These are phyloP conservation scores for Tetracladium setigerum DNA, from an alignment of 495 filamentous ascomycete genomes.

Conservation along the genomic window DNA sequence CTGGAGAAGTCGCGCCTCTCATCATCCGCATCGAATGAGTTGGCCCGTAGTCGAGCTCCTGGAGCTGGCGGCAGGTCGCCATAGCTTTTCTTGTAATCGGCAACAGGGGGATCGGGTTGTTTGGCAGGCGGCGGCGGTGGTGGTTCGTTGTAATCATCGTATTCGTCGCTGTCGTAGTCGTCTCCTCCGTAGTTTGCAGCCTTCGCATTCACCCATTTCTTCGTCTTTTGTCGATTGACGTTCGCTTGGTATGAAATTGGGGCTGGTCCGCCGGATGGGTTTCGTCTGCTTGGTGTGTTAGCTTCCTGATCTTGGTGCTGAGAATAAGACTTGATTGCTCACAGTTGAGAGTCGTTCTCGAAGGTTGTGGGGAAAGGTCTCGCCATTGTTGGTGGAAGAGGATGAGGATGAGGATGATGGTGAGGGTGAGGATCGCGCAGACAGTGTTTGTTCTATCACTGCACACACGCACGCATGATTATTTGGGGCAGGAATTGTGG, in stretches of 20 bases:
- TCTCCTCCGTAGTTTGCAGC: conserved; percentile 83
- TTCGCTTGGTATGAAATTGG: conserved; percentile 53
- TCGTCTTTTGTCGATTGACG: conserved; percentile 84
- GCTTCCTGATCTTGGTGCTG: not conserved
- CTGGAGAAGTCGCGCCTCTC: conserved; percentile 32
- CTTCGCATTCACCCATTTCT: conserved; percentile 92
- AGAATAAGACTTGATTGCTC: not conserved
- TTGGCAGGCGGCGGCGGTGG: conserved; percentile 23
- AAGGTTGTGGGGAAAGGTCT: conserved; percentile 18
- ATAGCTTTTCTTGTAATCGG: conserved; percentile 16
- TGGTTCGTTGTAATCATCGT: conserved; percentile 42
- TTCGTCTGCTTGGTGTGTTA: conserved; percentile 11
- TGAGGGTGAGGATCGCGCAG: not conserved
- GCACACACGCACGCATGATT: not conserved
- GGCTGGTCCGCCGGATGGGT: conserved; percentile 10
- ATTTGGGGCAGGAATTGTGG: too few species aligned
- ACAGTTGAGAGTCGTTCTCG: conserved; percentile 18
- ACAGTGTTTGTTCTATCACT: not conserved
- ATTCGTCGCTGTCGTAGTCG: conserved; percentile 86
- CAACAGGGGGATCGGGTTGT: not conserved
- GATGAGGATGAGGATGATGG: not conserved
- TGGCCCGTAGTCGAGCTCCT: conserved; percentile 11
- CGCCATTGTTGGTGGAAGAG: conserved; percentile 21
- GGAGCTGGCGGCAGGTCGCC: conserved; percentile 17
- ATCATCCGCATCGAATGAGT: conserved; percentile 45